Base-by-base conservation (phyloP, 352 stramenopile species). In the Phytophthora multivora region DNA sequence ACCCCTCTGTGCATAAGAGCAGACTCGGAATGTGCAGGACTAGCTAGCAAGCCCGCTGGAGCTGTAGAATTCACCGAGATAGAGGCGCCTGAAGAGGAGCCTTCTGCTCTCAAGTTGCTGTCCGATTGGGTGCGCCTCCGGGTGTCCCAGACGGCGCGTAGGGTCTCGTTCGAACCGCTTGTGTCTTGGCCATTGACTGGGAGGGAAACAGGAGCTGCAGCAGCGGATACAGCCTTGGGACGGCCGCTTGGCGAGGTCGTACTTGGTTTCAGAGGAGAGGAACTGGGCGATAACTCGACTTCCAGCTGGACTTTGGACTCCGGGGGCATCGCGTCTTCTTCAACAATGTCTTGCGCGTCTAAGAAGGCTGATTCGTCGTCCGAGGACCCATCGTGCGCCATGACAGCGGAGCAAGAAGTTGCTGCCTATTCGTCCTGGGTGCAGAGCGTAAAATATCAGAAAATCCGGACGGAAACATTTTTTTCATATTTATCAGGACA, bases 121-220 rank as follows among this genome's bases (percentile, higher is more conserved):
- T 71, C 63, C 1, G 82, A 90, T 67, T 90, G 82, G 35, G 80
- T 86, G 45, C 82, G 82, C 48, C 82, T 73, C 16, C 46, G 58
- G 25, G 79, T 58, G 11, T 62, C 57, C 69, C 51, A 66, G 39
- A 51, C 40, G 26, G 26, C 48, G 9, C 18, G 40, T 10, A 28
- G 11, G 42, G 38, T 4, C 15, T 47, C 53, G n/a, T 62, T 56
- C 7, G 41, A 62, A 4, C 9, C 28, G 33, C 11, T 26, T 56
- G 16, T 26, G 28, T 61, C 23, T 64, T 55, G 19, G 26, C 0
- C 26, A 50, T 69, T 54, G 19, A 51, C 15, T 59, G 38, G 15
- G 3, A 48, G 3, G 41, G 36, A 38, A 5, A 41, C 28, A 0
- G 63, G 48, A 21, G 28, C 49, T 38, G 48, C 40, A 42, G 68